phyloP scores from a whole-genome alignment of 805 yeast genomes.

The Candida peoriensis region DNA sequence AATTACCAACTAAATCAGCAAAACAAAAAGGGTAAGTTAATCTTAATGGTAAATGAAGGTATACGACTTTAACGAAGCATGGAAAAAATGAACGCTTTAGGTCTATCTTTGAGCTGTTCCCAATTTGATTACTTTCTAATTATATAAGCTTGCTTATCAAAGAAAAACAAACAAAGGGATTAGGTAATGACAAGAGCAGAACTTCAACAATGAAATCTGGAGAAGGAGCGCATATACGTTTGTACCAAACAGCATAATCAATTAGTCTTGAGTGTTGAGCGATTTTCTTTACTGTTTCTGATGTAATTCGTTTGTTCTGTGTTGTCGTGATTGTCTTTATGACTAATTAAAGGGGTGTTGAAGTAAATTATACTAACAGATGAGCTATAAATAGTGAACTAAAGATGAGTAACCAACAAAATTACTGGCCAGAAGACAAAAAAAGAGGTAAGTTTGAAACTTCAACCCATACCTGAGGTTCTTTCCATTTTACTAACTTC shows the following conservation, averaged over 20 bases:
- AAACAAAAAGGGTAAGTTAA: too few relatives aligned
- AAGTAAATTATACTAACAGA: too few relatives aligned
- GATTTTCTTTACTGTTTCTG: neutral
- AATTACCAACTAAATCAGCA: too few relatives aligned
- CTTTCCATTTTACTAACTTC: neutral
- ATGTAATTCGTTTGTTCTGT: too few relatives aligned
- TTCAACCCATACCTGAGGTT: neutral
- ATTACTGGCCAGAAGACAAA: slow-evolving; percentile 15
- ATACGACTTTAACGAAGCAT: too few relatives aligned
- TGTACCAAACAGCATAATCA: slow-evolving; percentile 1
- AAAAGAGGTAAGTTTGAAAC: slow-evolving; percentile 11
- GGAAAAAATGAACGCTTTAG: too few relatives aligned
- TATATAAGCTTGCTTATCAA: slow-evolving; percentile 16
- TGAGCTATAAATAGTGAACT: neutral
- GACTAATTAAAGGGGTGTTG: too few relatives aligned
- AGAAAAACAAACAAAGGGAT: slow-evolving; percentile 2
- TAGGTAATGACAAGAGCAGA: slow-evolving; percentile 9
- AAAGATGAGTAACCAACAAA: slow-evolving; percentile 11
- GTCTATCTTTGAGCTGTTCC: too few relatives aligned
- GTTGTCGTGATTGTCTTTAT: too few relatives aligned
- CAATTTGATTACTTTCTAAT: slow-evolving; percentile 4
- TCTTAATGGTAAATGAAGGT: too few relatives aligned
- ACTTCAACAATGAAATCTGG: neutral
- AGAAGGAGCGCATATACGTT: neutral
- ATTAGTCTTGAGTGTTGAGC: neutral